Base-by-base conservation (phyloP, 2,329 filamentous ascomycete genomes). In the Pseudocercospora crystallina region DNA sequence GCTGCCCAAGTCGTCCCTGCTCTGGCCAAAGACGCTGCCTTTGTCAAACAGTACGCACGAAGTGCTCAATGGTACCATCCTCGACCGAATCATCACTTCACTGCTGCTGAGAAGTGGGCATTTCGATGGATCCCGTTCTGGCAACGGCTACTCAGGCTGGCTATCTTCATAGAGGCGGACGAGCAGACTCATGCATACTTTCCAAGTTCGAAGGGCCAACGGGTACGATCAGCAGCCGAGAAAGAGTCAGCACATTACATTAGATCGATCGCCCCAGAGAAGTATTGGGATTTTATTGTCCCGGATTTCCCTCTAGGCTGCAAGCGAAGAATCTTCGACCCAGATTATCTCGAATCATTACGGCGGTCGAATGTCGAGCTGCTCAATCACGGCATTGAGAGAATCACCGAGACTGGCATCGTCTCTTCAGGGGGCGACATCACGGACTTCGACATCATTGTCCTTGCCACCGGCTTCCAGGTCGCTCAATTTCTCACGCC, bases 1-100 rank as follows among this genome's bases (percentile, higher is more conserved):
- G 71, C 66, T 0, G 56, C 76, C 5, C 73, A 76, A 55, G 61
- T 60, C 0, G 61, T 76, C 1, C 74, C 73, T 8, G 54, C 69
- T 11, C 51, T 76, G 2, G 72, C 71, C 1, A 66, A 65, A 37
- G n/a, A n/a, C n/a, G n/a, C n/a, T n/a, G n/a, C n/a, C n/a, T n/a
- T n/a, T n/a, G n/a, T 31, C 17, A 30, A 42, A 8, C 39, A 42
- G 26, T 42, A 30, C 17, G 17, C 17, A 8, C 39, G 39, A 7
- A 30, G 17, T 11, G 39, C 39, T 10, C 39, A 42, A 14, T 42
- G 39, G 39, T 30, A 30, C 17, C 17, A 42, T 17, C 5, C 17
- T n/a, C 5, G 39, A n/a, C 39, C 39, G 9, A 42, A 42, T 14
- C 29, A 29, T 31, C 17, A 20, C 12, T 42, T 42, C 17, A 42